A percentile compares a stretch with the other conserved stretches of the same genome.
Conservation (phyloP, 257 asterid species). For the Pogostemon cablin region DNA sequence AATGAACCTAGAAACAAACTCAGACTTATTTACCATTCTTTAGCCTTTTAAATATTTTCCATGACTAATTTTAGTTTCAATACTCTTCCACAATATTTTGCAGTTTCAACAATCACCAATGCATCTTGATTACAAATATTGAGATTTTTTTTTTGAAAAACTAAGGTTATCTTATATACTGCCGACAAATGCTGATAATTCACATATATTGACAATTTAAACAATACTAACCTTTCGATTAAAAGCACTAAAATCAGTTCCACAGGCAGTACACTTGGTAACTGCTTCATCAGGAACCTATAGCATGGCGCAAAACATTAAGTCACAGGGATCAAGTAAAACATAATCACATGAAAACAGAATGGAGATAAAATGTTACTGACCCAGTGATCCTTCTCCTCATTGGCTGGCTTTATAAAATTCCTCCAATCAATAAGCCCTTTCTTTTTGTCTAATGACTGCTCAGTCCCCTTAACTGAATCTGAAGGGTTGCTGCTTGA, state of each 20-base stretch:
- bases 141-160: background rate
- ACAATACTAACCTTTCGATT: conserved; percentile 65
- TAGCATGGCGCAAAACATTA: conserved; percentile 27
- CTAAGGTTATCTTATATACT: too few species aligned
- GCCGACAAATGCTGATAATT: background rate
- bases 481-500: conserved; percentile 52
- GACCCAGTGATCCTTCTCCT: conserved; percentile 98
- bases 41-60: background rate
- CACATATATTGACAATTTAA: background rate
- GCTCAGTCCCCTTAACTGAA: conserved; percentile 62
- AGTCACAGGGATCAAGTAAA: conserved; percentile 2
- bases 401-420: conserved; percentile 69
- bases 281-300: conserved; percentile 95
- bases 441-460: conserved; percentile 70
- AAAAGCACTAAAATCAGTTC: conserved; percentile 75
- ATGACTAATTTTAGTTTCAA: background rate
- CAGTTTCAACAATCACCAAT: background rate
- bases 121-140: background rate
- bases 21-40: background rate
- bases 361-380: conserved; percentile 25
- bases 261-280: conserved; percentile 67
- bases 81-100: background rate
- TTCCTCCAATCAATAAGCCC: conserved; percentile 74
- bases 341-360: background rate
- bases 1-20: background rate